phyloP scores from a whole-genome alignment of 495 filamentous ascomycete genomes.

The Penicillium waksmanii region DNA sequence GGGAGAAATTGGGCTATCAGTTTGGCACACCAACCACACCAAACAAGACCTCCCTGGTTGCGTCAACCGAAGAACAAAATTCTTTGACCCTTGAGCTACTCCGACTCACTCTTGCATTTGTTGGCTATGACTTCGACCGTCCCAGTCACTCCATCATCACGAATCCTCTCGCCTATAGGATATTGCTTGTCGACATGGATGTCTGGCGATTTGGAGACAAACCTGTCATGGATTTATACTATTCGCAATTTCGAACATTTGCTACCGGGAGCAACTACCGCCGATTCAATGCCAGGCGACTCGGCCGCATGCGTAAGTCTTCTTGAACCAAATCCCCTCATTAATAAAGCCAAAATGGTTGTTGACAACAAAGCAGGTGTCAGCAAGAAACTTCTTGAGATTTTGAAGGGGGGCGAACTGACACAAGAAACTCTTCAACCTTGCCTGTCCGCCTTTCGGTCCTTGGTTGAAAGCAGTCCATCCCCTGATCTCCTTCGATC shows the following conservation, averaged over 20 bases:
- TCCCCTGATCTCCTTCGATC: constrained; percentile 82
- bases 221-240: constrained; percentile 82
- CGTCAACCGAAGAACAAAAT: constrained; percentile 48
- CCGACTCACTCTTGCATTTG: constrained; percentile 75
- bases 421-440: constrained; percentile 67
- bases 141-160: constrained; percentile 88
- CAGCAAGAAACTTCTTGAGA: constrained; percentile 86
- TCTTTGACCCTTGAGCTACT: constrained; percentile 72
- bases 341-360: constrained; percentile 22
- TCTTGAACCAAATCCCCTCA: neutral
- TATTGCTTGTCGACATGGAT: constrained; percentile 89
- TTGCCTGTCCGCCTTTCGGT: constrained; percentile 76
- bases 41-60: constrained; percentile 40
- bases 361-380: constrained; percentile 61
- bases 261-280: constrained; percentile 83
- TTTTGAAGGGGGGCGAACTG: constrained; percentile 82
- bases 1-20: constrained; percentile 68
- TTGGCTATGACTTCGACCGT: constrained; percentile 78
- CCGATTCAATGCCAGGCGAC: constrained; percentile 83
- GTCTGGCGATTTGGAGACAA: constrained; percentile 80
- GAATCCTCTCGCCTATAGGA: constrained; percentile 90
- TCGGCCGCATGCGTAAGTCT: constrained; percentile 86
- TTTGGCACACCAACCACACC: constrained; percentile 28
- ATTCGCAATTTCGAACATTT: constrained; percentile 86
- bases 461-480: constrained; percentile 75